Evolutionary conservation across 2,329 filamentous ascomycete genomes (phyloP).

Genomic region (Arachnopeziza araneosa): DNA sequence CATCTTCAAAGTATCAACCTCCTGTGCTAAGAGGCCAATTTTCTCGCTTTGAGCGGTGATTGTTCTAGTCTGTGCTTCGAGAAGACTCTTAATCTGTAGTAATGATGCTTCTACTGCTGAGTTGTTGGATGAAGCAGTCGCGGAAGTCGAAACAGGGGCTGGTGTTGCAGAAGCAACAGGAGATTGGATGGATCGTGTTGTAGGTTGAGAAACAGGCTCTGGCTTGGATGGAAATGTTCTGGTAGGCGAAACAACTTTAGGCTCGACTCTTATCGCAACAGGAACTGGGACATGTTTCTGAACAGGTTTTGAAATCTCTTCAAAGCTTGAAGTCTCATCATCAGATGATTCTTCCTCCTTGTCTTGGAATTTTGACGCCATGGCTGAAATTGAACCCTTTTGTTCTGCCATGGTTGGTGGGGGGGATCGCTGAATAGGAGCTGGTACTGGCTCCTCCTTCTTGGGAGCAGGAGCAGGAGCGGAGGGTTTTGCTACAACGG

Average conservation of each 20-base stretch:
- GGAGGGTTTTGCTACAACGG: constrained; percentile 38
- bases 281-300: constrained; percentile 46
- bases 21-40: constrained; percentile 61
- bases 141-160: constrained; percentile 22
- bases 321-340: constrained; percentile 68
- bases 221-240: constrained; percentile 34
- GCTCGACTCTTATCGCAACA: constrained; percentile 31
- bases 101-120: constrained; percentile 58
- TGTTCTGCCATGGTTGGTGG: constrained; percentile 76
- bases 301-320: constrained; percentile 72
- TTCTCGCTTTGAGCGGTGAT: constrained; percentile 73
- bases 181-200: constrained; percentile 13
- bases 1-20: constrained; percentile 78
- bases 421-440: constrained; percentile 44
- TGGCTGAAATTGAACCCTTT: constrained; percentile 76
- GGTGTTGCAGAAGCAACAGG: constrained; percentile 18
- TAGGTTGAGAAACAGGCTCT: constrained; percentile 21
- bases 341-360: constrained; percentile 57
- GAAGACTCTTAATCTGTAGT: constrained; percentile 68
- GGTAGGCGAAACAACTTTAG: constrained; percentile 39
- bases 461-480: constrained; percentile 35
- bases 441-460: constrained; percentile 48
- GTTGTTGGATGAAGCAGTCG: constrained; percentile 26
- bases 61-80: constrained; percentile 72
- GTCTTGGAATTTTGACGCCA: constrained; percentile 84